Percentiles rank a stretch among this genome's conserved stretches.
phyloP scores from a whole-genome alignment of 768 basidiomycete genomes.

The Hortiboletus flavorubellus region DNA sequence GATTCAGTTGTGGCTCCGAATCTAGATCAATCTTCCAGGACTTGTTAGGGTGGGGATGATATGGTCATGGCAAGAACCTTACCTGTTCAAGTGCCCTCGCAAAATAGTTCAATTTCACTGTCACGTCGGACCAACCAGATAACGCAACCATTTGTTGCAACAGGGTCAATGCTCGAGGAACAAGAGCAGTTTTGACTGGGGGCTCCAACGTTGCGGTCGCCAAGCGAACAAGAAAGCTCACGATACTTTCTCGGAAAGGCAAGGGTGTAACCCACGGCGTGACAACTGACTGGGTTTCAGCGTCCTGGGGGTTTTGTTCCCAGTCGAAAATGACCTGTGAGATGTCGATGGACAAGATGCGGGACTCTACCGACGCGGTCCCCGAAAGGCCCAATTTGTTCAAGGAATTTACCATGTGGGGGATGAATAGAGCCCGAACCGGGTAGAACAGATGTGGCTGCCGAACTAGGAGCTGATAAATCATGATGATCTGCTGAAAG shows the following conservation, averaged over 20 bases:
- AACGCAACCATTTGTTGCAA: constrained; percentile 79
- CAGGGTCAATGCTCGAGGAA: constrained; percentile 61
- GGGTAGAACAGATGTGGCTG: constrained; percentile 91
- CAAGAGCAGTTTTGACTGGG: constrained; percentile 39
- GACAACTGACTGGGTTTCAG: constrained; percentile 22
- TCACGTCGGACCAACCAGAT: constrained; percentile 87
- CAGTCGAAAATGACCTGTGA: constrained; percentile 90
- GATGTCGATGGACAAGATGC: constrained; percentile 85
- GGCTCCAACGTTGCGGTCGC: constrained; percentile 63
- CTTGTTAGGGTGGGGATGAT: background rate
- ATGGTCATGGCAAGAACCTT: background rate
- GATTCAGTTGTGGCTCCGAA: constrained; percentile 57
- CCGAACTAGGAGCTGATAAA: constrained; percentile 91
- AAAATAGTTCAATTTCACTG: constrained; percentile 89
- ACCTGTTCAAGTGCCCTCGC: constrained; percentile 80
- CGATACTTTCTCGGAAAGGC: constrained; percentile 82
- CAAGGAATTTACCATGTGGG: constrained; percentile 89
- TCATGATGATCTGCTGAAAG: constrained; percentile 64
- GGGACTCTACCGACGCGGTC: constrained; percentile 70
- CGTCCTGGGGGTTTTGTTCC: constrained; percentile 64
- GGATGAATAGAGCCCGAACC: constrained; percentile 87
- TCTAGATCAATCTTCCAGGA: constrained; percentile 63
- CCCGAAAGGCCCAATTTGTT: constrained; percentile 81
- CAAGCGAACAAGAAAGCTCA: constrained; percentile 93
- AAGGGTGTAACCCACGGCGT: constrained; percentile 71